Evolutionary conservation across 805 yeast genomes (phyloP).

Genomic region (Jamesozyma hellenica): DNA sequence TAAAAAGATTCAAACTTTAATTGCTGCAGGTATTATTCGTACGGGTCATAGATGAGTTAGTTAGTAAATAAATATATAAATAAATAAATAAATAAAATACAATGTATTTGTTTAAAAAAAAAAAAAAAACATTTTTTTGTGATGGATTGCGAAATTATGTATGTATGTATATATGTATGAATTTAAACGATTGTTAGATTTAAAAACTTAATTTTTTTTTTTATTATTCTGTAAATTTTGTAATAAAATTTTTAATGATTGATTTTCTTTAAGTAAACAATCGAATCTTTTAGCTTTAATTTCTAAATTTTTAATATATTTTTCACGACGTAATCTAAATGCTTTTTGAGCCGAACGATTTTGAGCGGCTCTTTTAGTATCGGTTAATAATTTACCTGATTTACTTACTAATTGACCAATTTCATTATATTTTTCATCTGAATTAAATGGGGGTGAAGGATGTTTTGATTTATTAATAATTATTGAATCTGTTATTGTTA

Average conservation of each 20-base stretch:
- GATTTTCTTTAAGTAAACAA: constrained; percentile 53
- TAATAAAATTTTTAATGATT: constrained; percentile 32
- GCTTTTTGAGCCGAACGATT: constrained; percentile 89
- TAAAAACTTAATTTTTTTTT: neutral
- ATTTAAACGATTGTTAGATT: neutral
- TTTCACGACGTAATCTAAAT: constrained; percentile 75
- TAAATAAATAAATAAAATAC: neutral
- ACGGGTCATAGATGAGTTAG: constrained; percentile 43
- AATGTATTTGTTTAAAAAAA: neutral
- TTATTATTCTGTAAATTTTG: too few species aligned
- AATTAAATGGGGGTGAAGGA: too few species aligned
- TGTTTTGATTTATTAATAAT: too few species aligned
- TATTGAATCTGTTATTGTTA: too few species aligned
- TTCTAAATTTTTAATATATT: constrained; percentile 72
- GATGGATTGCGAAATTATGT: neutral
- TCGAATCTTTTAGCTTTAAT: constrained; percentile 53
- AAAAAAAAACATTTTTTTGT: neutral
- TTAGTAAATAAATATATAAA: neutral
- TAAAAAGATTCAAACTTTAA: constrained; percentile 76
- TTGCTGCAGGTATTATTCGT: constrained; percentile 95
- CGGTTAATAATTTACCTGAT: constrained; percentile 24
- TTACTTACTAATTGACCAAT: constrained; percentile 19
- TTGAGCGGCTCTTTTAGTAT: constrained; percentile 81
- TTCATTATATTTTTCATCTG: constrained; percentile 15
- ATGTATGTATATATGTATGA: neutral